Conservation (phyloP, 768 basidiomycete genomes). For the Amanita jacksonii region DNA sequence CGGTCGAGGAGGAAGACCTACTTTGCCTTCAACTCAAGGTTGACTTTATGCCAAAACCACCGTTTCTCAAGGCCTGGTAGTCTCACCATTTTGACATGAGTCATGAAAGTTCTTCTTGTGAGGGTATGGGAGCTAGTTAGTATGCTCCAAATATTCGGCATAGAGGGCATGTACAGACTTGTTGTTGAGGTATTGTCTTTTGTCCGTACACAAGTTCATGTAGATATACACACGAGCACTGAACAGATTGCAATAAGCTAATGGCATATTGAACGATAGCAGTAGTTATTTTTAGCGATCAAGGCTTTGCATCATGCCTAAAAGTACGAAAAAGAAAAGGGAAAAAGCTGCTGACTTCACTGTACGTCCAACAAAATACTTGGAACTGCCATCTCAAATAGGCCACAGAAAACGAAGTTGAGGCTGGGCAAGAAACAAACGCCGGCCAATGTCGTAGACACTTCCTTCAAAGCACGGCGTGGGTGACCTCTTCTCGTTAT, state of each 20-base stretch:
- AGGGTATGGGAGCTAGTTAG: too few species aligned
- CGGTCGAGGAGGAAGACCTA: slow-evolving; percentile 62
- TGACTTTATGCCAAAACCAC: slow-evolving; percentile 52
- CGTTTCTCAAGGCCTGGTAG: slow-evolving; percentile 18
- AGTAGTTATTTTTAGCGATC: not conserved
- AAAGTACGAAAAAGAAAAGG: slow-evolving; percentile 80
- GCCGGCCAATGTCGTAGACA: slow-evolving; percentile 83
- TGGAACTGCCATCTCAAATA: slow-evolving; percentile 5
- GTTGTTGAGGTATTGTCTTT: too few species aligned
- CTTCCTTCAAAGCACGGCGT: slow-evolving; percentile 94
- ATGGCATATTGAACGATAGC: too few species aligned
- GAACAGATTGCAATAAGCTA: too few species aligned
- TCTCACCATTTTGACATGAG: too few species aligned
- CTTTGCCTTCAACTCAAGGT: slow-evolving; percentile 74
- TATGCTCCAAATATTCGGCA: too few species aligned
- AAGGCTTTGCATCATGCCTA: not conserved
- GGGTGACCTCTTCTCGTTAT: slow-evolving; percentile 23
- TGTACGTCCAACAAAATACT: slow-evolving; percentile 27
- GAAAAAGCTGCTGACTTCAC: slow-evolving; percentile 85
- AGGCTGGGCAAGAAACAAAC: slow-evolving; percentile 92
- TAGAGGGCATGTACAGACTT: too few species aligned
- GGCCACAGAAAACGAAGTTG: slow-evolving; percentile 81
- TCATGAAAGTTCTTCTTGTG: too few species aligned
- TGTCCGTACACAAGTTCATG: too few species aligned
- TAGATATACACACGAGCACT: too few species aligned